phyloP scores from a whole-genome alignment of 169 alveolate genomes.

The Plasmodium coatneyi region DNA sequence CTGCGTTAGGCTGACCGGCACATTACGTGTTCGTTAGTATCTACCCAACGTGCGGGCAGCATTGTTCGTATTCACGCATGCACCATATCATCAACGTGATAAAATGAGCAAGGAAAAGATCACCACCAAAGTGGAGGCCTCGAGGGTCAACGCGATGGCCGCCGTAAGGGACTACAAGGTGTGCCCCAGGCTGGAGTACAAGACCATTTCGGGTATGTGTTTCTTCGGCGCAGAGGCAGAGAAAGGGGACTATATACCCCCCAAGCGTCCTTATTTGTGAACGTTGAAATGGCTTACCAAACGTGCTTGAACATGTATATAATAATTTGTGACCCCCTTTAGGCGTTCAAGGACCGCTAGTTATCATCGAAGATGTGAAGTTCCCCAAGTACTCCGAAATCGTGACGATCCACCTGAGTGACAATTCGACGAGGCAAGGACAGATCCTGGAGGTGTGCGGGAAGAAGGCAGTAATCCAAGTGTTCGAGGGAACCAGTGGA shows the following conservation, averaged over 20 bases:
- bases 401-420: slow-evolving; percentile 98
- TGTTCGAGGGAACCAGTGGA: slow-evolving; percentile 99
- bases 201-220: slow-evolving; percentile 90
- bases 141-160: slow-evolving; percentile 91
- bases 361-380: slow-evolving; percentile 98
- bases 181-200: slow-evolving; percentile 96
- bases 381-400: slow-evolving; percentile 99
- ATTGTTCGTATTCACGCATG: neutral
- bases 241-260: neutral
- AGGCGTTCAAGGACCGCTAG: slow-evolving; percentile 99
- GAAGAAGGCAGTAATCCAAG: slow-evolving; percentile 97
- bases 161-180: slow-evolving; percentile 92
- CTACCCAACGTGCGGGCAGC: neutral
- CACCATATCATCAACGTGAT: neutral
- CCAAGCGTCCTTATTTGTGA: too few species aligned
- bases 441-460: slow-evolving; percentile 98
- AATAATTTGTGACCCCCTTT: neutral
- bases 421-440: slow-evolving; percentile 97
- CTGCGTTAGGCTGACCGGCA: neutral
- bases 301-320: neutral
- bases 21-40: neutral
- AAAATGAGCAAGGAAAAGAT: slow-evolving; percentile 74
- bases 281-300: neutral
- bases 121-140: slow-evolving; percentile 82
- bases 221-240: neutral